Evolutionary conservation across 352 stramenopile species (phyloP).

Genomic region (Globisporangium nunn): DNA sequence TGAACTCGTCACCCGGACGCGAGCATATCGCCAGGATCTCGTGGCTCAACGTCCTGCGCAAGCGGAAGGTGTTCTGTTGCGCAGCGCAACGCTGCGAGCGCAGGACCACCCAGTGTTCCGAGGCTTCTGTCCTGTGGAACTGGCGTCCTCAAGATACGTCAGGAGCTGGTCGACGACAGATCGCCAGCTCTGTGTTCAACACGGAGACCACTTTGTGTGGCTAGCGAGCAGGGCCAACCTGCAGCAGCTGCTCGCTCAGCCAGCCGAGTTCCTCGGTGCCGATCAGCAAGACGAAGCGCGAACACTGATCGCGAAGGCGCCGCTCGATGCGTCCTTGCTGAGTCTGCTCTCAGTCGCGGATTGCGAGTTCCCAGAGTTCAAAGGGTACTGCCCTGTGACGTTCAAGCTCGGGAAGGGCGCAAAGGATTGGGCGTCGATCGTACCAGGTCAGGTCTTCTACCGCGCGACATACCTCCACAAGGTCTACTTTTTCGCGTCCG

Average conservation of each 20-base stretch:
- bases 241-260: constrained; percentile 21
- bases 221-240: constrained; percentile 29
- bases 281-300: constrained; percentile 25
- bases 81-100: constrained; percentile 15
- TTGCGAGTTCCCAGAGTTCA: constrained; percentile 64
- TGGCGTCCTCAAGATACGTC: constrained; percentile 28
- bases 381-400: constrained; percentile 70
- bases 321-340: constrained; percentile 54
- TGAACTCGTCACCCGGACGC: constrained; percentile 13
- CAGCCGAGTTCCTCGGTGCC: constrained; percentile 26
- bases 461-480: constrained; percentile 48
- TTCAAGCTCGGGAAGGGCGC: constrained; percentile 30
- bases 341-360: constrained; percentile 54
- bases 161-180: constrained; percentile 14
- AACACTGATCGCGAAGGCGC: constrained; percentile 24
- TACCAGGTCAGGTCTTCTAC: constrained; percentile 55
- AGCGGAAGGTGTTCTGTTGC: constrained; percentile 25
- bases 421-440: constrained; percentile 36
- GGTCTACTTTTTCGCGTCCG: constrained; percentile 54
- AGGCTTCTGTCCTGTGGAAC: constrained; percentile 56
- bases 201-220: constrained; percentile 30
- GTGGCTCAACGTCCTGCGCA: constrained; percentile 16
- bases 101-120: constrained; percentile 31
- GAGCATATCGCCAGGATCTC: constrained; percentile 19
- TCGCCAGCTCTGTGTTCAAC: constrained; percentile 40